Conservation (phyloP, 2,329 filamentous ascomycete species). For the Colletotrichum tropicicola region DNA sequence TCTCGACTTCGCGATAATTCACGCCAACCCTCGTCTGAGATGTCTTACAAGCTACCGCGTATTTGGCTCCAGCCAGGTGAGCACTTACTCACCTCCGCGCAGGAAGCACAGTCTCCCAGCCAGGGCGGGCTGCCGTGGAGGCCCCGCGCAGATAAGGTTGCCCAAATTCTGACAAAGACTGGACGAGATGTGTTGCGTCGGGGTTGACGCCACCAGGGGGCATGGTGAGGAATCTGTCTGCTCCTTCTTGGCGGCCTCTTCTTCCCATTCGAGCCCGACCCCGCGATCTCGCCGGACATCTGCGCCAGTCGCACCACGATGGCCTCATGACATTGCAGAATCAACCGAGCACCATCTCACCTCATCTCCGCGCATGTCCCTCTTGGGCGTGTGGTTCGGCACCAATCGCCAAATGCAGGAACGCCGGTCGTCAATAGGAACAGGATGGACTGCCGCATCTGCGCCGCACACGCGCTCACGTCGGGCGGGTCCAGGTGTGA, state of each 20-base stretch:
- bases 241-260: neutral
- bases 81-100: neutral
- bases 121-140: neutral
- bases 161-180: slow-evolving; percentile 12
- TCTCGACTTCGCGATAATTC: neutral
- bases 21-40: neutral
- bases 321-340: slow-evolving; percentile 5
- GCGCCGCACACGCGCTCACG: slow-evolving; percentile 19
- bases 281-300: neutral
- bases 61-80: slow-evolving; percentile 1
- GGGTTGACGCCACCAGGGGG: neutral
- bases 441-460: slow-evolving; percentile 11
- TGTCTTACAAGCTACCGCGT: neutral
- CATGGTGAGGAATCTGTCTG: neutral
- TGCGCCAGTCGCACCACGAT: slow-evolving; percentile 16
- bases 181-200: slow-evolving; percentile 6
- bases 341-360: slow-evolving; percentile 7
- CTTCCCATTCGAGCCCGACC: neutral
- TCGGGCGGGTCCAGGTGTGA: slow-evolving; percentile 15
- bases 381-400: neutral
- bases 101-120: neutral
- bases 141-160: slow-evolving; percentile 24
- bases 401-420: slow-evolving; percentile 11
- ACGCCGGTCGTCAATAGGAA: neutral
- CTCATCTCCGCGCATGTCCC: neutral